Conservation (phyloP, 768 basidiomycete species). For the Pleurotus platypus region DNA sequence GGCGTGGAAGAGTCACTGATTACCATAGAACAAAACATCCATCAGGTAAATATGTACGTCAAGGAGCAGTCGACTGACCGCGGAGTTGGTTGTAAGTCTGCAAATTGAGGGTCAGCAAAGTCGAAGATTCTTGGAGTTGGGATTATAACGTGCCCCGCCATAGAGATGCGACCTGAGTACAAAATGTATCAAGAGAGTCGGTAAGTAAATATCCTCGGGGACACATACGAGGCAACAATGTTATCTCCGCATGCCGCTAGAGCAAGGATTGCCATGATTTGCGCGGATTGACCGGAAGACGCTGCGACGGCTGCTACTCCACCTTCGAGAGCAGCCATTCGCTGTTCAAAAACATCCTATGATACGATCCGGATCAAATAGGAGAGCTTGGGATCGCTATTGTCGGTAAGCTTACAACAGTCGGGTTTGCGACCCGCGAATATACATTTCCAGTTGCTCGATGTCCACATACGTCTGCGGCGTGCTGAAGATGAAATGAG, state of each 20-base stretch:
- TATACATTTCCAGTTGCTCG: constrained; percentile 30
- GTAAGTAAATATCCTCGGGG: neutral
- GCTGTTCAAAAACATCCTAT: constrained; percentile 61
- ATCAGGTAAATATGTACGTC: neutral
- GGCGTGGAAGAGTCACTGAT: constrained; percentile 25
- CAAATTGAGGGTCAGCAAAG: neutral
- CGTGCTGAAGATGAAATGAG: constrained; percentile 31
- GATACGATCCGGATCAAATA: neutral
- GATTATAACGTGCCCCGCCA: constrained; percentile 44
- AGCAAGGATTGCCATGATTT: constrained; percentile 54
- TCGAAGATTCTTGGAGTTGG: neutral
- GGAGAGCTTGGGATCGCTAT: neutral
- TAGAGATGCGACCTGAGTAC: constrained; percentile 45
- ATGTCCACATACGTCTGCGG: constrained; percentile 49
- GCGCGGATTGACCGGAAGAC: constrained; percentile 60
- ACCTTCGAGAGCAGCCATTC: constrained; percentile 62
- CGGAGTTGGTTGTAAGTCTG: constrained; percentile 67
- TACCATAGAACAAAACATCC: neutral
- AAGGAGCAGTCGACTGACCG: constrained; percentile 23
- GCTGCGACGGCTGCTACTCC: constrained; percentile 57
- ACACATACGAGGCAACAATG: constrained; percentile 52
- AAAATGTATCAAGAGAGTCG: neutral
- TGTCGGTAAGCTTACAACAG: constrained; percentile 35
- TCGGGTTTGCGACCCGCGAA: constrained; percentile 47
- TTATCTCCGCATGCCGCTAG: constrained; percentile 58